Evolutionary conservation across 2,329 filamentous ascomycete genomes (phyloP).

Genomic region (Berkeleyomyces rouxiae): DNA sequence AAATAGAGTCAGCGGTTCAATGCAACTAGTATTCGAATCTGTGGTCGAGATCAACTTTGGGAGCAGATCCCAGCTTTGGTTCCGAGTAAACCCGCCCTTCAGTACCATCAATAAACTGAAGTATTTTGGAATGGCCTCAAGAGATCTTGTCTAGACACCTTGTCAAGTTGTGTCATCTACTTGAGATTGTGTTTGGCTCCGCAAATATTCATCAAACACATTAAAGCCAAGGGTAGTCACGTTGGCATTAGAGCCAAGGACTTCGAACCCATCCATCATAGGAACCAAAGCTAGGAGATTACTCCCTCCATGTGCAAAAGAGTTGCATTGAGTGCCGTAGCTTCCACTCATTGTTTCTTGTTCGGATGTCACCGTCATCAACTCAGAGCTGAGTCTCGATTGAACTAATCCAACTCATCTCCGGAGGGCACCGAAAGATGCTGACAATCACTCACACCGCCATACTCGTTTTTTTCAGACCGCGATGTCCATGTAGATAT

Average conservation of each 20-base stretch:
- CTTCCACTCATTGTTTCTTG: neutral
- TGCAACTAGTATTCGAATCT: neutral
- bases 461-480: conserved; percentile 1
- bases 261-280: neutral
- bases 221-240: neutral
- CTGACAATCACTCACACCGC: neutral
- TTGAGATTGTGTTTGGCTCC: neutral
- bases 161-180: neutral
- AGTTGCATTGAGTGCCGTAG: neutral
- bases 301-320: neutral
- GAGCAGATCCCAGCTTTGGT: neutral
- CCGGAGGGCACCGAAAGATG: neutral
- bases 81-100: neutral
- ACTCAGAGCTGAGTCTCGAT: neutral
- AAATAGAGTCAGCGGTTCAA: neutral
- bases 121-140: neutral
- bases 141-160: neutral
- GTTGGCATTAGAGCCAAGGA: conserved; percentile 1
- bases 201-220: neutral
- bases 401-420: neutral
- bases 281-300: neutral
- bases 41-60: neutral
- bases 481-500: neutral
- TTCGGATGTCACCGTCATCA: neutral
- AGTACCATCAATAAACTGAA: neutral